phyloP scores from a whole-genome alignment of 2,329 filamentous ascomycete species.

The Clarireedia homoeocarpa region DNA sequence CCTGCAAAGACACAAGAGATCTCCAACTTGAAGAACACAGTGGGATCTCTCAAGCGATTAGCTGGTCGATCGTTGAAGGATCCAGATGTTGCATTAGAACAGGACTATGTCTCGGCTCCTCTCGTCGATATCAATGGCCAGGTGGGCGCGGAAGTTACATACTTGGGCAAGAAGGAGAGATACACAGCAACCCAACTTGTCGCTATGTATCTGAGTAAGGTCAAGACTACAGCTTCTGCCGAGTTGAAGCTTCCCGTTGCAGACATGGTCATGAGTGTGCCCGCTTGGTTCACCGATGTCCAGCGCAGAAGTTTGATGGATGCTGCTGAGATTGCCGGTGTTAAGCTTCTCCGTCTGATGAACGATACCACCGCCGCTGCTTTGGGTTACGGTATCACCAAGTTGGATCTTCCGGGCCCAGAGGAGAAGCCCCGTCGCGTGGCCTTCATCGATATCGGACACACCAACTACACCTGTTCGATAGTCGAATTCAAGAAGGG shows the following conservation, averaged over 20 bases:
- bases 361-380: constrained; percentile 97
- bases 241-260: constrained; percentile 89
- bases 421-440: constrained; percentile 92
- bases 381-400: constrained; percentile 95
- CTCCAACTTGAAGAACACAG: constrained; percentile 98
- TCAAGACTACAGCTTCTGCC: constrained; percentile 76
- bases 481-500: constrained; percentile 97
- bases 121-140: constrained; percentile 89
- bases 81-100: constrained; percentile 88
- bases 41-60: constrained; percentile 85
- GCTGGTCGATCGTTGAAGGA: constrained; percentile 80
- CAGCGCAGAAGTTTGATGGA: constrained; percentile 87
- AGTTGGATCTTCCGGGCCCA: constrained; percentile 78
- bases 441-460: constrained; percentile 87
- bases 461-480: constrained; percentile 92
- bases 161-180: constrained; percentile 88
- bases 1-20: constrained; percentile 97
- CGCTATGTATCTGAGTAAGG: constrained; percentile 93
- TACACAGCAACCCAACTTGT: constrained; percentile 92
- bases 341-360: constrained; percentile 89
- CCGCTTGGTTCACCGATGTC: constrained; percentile 92
- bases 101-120: constrained; percentile 78
- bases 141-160: constrained; percentile 88
- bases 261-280: constrained; percentile 89
- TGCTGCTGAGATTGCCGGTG: constrained; percentile 84